A percentile compares a stretch with the other conserved stretches of the same genome.
phyloP scores from a whole-genome alignment of 2,329 filamentous ascomycete genomes.

The Purpureocillium takamizusanense region DNA sequence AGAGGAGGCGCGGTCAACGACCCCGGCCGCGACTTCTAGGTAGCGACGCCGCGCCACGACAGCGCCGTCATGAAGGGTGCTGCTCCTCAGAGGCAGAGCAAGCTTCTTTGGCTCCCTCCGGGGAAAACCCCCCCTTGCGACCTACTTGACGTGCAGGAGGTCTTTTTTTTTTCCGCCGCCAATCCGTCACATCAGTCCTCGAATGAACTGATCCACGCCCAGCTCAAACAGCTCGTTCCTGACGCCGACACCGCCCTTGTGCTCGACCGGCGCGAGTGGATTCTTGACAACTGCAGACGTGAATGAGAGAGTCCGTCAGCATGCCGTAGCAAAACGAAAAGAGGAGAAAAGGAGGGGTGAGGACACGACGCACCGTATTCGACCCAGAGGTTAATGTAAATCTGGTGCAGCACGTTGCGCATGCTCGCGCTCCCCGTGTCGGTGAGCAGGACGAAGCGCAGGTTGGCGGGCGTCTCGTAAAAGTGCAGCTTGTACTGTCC shows the following conservation, averaged over 20 bases:
- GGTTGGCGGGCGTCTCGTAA: slow-evolving; percentile 93
- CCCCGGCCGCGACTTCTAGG: no score
- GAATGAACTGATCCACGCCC: slow-evolving; percentile 69
- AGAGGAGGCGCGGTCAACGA: no score
- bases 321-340: no score
- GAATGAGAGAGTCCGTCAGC: no score
- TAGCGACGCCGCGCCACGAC: neutral
- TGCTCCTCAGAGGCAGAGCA: neutral
- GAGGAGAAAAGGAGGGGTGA: neutral
- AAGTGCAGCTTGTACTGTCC: slow-evolving; percentile 97
- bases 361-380: slow-evolving; percentile 62
- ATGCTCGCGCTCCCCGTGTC: slow-evolving; percentile 85
- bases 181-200: slow-evolving; percentile 48
- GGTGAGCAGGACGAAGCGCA: slow-evolving; percentile 95
- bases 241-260: slow-evolving; percentile 59
- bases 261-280: slow-evolving; percentile 58
- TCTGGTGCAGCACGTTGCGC: slow-evolving; percentile 90
- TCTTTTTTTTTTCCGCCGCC: neutral
- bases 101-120: no score
- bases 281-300: slow-evolving; percentile 56
- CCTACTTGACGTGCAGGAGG: no score
- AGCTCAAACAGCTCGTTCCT: slow-evolving; percentile 64
- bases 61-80: neutral
- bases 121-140: no score
- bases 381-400: slow-evolving; percentile 96